Base-by-base conservation (phyloP, 2,329 filamentous ascomycete genomes). In the Cercospora nicotianae region DNA sequence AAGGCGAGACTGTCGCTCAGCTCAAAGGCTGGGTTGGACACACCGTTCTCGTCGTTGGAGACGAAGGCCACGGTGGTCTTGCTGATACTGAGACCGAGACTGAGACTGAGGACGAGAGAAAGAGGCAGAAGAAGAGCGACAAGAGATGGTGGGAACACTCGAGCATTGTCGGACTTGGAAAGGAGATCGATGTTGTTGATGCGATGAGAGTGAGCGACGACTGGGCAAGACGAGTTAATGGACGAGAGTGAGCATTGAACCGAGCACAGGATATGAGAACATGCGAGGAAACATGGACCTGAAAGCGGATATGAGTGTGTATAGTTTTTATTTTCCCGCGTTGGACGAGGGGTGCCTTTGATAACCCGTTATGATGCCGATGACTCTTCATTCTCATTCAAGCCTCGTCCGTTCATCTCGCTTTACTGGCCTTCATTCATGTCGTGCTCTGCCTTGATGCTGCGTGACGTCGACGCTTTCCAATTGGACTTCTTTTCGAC, bases 131-230 rank as follows among this genome's bases (percentile, higher is more conserved):
- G 5, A 80, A 78, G 63, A 85, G 85, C 76, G 77, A 78, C 45
- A 82, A 85, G 33, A 83, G 85, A 68, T 94, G 92, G 92, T 95
- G 91, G 90, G 89, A 93, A 79, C 85, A 86, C 64, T 88, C 93
- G 66, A 91, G 93, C 55, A 87, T 92, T 67, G 93, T 96, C 26
- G 94, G 94, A 2, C 84, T 94, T 66, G 94, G 94, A 16, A 91
- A 95, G 76, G 92, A 93, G 3, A 89, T 97, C 30, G 89, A 96
- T 45, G 89, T 98, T 18, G 93, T 97, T 3, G 94, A 98, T 78
- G 91, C 90, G 33, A 84, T 90, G 71, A 86, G 92, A 60, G 87
- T 96, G 18, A 89, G 90, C 62, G 94, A 97, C 74, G 94, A 98
- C 80, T 98, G 93, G 91, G 85, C 86, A 70, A 88, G 91, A 76